Evolutionary conservation across 2,329 filamentous ascomycete species (phyloP).

Genomic region (Exophiala phaeomuriformis): DNA sequence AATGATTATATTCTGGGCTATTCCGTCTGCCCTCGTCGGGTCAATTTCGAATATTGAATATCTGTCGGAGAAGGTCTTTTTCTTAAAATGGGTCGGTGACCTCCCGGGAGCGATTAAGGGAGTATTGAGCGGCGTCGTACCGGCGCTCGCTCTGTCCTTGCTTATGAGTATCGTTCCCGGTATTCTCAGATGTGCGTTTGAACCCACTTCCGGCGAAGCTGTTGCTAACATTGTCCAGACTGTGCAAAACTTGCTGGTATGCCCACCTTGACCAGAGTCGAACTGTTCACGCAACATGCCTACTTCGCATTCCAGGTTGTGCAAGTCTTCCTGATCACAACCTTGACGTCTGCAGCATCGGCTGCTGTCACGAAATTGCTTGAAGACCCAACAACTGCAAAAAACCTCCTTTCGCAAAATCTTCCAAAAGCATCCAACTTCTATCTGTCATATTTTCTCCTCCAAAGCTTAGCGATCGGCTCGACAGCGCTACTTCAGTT

Average conservation of each 20-base stretch:
- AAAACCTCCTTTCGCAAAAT: constrained; percentile 61
- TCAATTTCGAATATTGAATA: constrained; percentile 74
- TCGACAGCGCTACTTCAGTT: constrained; percentile 36
- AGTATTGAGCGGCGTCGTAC: constrained; percentile 74
- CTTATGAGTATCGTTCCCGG: constrained; percentile 81
- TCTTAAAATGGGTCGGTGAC: constrained; percentile 63
- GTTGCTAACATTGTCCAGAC: constrained; percentile 18
- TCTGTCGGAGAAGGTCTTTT: constrained; percentile 48
- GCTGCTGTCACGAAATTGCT: constrained; percentile 60
- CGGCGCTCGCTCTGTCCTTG: constrained; percentile 67
- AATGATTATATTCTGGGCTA: constrained; percentile 79
- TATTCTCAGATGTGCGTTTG: constrained; percentile 62
- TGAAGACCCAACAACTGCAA: constrained; percentile 56
- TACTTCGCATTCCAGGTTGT: constrained; percentile 70
- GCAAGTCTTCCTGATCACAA: constrained; percentile 84
- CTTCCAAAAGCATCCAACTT: constrained; percentile 90
- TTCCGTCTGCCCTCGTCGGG: constrained; percentile 70
- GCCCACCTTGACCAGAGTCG: constrained; percentile 69
- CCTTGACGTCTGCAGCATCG: constrained; percentile 65
- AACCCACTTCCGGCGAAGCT: constrained; percentile 35
- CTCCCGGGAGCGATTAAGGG: constrained; percentile 66
- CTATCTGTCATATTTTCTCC: constrained; percentile 92
- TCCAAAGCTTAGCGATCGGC: constrained; percentile 67
- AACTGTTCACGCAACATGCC: constrained; percentile 81
- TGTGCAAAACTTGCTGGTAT: constrained; percentile 69